phyloP scores from a whole-genome alignment of 345 rosid genomes.

The Salix suchowensis region DNA sequence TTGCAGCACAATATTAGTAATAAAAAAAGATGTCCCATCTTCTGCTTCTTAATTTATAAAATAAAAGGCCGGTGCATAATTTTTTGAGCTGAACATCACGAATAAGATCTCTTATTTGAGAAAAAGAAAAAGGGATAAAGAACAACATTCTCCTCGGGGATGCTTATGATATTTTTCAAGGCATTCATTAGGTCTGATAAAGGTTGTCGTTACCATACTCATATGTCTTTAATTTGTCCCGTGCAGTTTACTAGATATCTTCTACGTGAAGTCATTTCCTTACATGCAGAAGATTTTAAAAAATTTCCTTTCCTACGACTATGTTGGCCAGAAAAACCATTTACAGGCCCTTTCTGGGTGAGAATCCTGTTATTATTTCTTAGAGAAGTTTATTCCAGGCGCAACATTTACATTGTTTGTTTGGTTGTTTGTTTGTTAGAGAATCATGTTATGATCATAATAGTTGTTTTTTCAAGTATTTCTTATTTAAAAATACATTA shows the following conservation, averaged over 20 bases:
- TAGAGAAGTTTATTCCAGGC: conserved; percentile 7
- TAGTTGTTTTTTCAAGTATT: too few relatives aligned
- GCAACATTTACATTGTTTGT: neutral
- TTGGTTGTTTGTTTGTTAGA: too few relatives aligned
- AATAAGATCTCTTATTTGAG: neutral
- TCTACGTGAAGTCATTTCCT: conserved; percentile 16
- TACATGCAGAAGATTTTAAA: neutral
- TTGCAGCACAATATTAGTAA: neutral
- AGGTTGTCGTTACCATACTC: neutral
- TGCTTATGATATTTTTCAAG: neutral
- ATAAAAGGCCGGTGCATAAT: neutral
- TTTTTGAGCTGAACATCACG: neutral
- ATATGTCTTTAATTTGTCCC: neutral
- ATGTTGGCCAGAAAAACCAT: conserved; percentile 19
- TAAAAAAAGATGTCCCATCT: neutral
- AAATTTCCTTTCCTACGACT: neutral
- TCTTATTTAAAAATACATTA: too few relatives aligned
- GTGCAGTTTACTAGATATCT: conserved; percentile 4
- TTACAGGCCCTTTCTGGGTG: neutral
- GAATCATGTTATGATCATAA: too few relatives aligned
- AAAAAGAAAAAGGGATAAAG: neutral
- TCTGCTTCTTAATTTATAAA: neutral
- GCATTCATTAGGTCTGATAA: neutral
- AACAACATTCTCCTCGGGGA: neutral
- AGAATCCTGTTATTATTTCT: conserved; percentile 19